Base-by-base conservation (phyloP, 1,284 basidiomycete species). In the Grifola frondosa region DNA sequence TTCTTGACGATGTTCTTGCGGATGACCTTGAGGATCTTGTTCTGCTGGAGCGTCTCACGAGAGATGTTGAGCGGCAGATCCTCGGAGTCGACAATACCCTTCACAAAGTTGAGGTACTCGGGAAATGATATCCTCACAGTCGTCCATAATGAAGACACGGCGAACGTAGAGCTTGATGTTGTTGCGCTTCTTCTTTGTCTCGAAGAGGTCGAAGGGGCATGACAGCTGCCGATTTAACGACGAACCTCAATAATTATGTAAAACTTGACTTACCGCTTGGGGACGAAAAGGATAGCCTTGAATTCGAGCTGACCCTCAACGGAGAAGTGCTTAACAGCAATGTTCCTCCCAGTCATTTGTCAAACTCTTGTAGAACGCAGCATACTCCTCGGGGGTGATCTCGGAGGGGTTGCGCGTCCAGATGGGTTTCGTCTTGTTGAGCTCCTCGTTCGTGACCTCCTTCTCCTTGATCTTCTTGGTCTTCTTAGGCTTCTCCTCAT, bases 161-260 rank as follows among this genome's bases (percentile, higher is more conserved):
- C 97, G 94, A 60, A 99, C 97, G 70, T 99, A 99, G 69, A 99
- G 93, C 80, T 99, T 99, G 82, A 99, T 98, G 89, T 98, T 99
- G 84, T 98, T 98, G 65, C 96, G 91, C 86, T 99, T 99, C 91
- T 99, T 99, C 90, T 99, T 99, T 58, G 90, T 91, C 80, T 99
- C 97, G 74, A 99, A 99, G 70, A 99, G 87, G 66, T 99, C 97
- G 71, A 99, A 99, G 44, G 96, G 94, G 94, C 94, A 53, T n/a
- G n/a, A n/a, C n/a, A n/a, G n/a, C n/a, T n/a, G n/a, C n/a, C n/a
- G n/a, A n/a, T n/a, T n/a, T n/a, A n/a, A n/a, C n/a, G n/a, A n/a
- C n/a, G n/a, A n/a, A n/a, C n/a, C n/a, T n/a, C n/a, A n/a, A n/a
- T 16, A 23, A 17, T 21, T 30, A 44, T 7, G 15, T 20, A 17